Evolutionary conservation across 1,284 basidiomycete species (phyloP).

Genomic region (Tetrapyrgos nigripes): DNA sequence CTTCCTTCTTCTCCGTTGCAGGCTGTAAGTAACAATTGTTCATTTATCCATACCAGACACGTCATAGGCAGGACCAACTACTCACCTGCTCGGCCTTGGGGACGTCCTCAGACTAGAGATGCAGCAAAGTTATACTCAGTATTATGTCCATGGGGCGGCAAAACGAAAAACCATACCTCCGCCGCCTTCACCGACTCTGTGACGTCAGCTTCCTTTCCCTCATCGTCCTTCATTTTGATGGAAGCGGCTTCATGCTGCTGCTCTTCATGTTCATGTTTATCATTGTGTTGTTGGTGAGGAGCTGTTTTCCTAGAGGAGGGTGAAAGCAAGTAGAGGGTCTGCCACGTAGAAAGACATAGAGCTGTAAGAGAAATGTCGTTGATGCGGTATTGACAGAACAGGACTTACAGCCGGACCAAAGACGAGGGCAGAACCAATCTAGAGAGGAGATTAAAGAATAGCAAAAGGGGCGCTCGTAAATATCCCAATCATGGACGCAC

Average conservation of each 20-base stretch:
- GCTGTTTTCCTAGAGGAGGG: slow-evolving; percentile 41
- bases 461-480: neutral
- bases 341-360: slow-evolving; percentile 1
- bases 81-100: slow-evolving; percentile 26
- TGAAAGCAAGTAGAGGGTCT: slow-evolving; percentile 49
- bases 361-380: neutral
- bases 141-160: neutral
- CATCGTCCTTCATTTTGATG: slow-evolving; percentile 42
- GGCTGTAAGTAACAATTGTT: neutral
- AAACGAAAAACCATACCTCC: slow-evolving; percentile 31
- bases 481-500: neutral
- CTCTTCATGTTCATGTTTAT: slow-evolving; percentile 35
- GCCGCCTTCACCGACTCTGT: slow-evolving; percentile 36
- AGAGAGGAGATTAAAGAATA: slow-evolving; percentile 1
- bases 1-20: slow-evolving; percentile 4
- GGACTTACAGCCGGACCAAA: slow-evolving; percentile 46
- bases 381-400: neutral
- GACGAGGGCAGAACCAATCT: slow-evolving; percentile 44
- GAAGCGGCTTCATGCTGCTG: slow-evolving; percentile 21
- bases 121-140: neutral
- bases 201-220: slow-evolving; percentile 43
- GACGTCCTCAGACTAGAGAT: slow-evolving; percentile 26
- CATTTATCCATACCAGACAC: neutral
- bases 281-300: slow-evolving; percentile 38
- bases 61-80: neutral